Evolutionary conservation across 78 protist genomes (phyloP).

Genomic region (Protostelium mycophagum): DNA sequence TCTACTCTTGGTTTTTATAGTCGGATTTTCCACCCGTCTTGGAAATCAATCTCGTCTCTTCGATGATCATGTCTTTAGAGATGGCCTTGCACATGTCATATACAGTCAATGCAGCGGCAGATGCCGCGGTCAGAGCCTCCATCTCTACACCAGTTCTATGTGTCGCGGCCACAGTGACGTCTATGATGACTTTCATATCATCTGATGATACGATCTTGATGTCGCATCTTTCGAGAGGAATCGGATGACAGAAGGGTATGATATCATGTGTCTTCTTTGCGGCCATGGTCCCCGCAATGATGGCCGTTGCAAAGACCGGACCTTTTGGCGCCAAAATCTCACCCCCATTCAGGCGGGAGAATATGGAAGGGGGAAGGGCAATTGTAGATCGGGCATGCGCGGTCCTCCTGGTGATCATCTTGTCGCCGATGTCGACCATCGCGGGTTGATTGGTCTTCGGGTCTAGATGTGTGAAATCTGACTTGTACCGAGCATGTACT

Average conservation of each 20-base stretch:
- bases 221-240: conserved; percentile 41
- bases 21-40: conserved; percentile 76
- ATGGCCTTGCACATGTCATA: conserved; percentile 84
- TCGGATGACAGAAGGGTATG: conserved; percentile 84
- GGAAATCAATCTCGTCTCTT: conserved; percentile 30
- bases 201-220: conserved; percentile 6
- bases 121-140: conserved; percentile 83
- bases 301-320: conserved; percentile 68
- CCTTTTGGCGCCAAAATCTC: conserved; percentile 55
- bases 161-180: conserved; percentile 4
- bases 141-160: conserved; percentile 81
- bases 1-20: background rate
- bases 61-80: conserved; percentile 48
- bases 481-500: too few relatives aligned
- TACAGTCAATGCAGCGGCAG: conserved; percentile 57
- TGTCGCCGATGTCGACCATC: conserved; percentile 50
- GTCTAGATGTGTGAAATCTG: conserved; percentile 32
- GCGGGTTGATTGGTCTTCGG: conserved; percentile 20
- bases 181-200: conserved; percentile 3
- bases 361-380: conserved; percentile 20
- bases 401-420: conserved; percentile 25
- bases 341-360: conserved; percentile 3
- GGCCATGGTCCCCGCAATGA: conserved; percentile 80
- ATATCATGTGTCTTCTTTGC: conserved; percentile 59
- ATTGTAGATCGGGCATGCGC: conserved; percentile 34